Evolutionary conservation across 2,329 filamentous ascomycete species (phyloP).

Genomic region (Pyrenophora seminiperda): DNA sequence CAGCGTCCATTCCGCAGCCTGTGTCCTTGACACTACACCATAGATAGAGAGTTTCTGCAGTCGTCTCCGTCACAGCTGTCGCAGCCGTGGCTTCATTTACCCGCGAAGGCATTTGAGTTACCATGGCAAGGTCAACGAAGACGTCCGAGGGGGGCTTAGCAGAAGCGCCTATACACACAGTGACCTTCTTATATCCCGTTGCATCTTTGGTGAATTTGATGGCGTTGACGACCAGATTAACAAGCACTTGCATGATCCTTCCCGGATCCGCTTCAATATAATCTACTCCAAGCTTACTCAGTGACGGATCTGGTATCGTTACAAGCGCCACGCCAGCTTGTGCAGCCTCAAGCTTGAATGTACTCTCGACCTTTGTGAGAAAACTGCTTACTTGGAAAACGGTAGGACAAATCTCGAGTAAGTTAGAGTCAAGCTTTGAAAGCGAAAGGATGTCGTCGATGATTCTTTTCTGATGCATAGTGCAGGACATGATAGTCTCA

Average conservation of each 20-base stretch:
- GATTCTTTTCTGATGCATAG: conserved; percentile 36
- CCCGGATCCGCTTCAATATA: conserved; percentile 15
- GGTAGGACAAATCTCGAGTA: conserved; percentile 26
- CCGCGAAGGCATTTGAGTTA: not conserved
- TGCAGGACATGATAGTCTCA: conserved; percentile 32
- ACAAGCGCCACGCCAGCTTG: conserved; percentile 17
- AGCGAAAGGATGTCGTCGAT: conserved; percentile 28
- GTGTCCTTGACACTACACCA: conserved; percentile 9
- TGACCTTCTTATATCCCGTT: conserved; percentile 17
- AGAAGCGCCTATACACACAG: conserved; percentile 9
- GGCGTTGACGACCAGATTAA: conserved; percentile 40
- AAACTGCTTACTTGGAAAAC: conserved; percentile 18
- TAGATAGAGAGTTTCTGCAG: conserved; percentile 4
- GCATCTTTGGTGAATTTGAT: conserved; percentile 36
- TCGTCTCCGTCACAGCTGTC: not conserved
- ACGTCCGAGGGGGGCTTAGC: not conserved
- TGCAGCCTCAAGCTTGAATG: conserved; percentile 25
- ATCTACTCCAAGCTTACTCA: conserved; percentile 14
- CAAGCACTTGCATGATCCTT: conserved; percentile 26
- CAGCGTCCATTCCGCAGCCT: conserved; percentile 8
- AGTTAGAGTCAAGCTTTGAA: conserved; percentile 24
- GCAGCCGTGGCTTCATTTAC: not conserved
- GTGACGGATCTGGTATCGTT: conserved; percentile 14
- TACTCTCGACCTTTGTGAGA: conserved; percentile 22
- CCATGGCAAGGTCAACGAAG: conserved; percentile 4